Evolutionary conservation across 148 eudicot genomes (phyloP), one percentile per base, ranked within the genome.

Genomic region (Chenopodium suecicum): DNA sequence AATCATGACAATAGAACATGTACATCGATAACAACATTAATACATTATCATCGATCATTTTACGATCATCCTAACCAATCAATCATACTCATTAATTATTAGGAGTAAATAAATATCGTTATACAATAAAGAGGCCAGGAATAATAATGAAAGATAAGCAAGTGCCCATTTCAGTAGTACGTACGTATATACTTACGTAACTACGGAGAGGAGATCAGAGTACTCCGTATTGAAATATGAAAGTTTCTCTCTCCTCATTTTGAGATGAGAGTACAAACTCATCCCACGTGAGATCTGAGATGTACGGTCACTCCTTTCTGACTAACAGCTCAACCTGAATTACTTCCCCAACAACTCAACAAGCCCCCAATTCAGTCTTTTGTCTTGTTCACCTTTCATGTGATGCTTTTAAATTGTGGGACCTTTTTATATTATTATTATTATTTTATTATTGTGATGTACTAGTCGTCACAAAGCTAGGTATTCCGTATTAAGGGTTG

Each of bases 201-300:
- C 41, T 34, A 41, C 7, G 8, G 44, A 41, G 44, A 37, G 44
- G 44, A 37, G 44, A 37, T 32, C 34, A 1, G 3, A 34, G 44
- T 5, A 37, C 44, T 37, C 44, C 44, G 44, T 37, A 37, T 37
- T 41, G 44, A 41, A 41, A 41, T 7, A 41, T 41, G 8, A 41
- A 6, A 6, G 7, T 56, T 56, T 56, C n/a, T 56, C 63, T 56
- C 8, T 56, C 63, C 63, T 56, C 63, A 7, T 56, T 19, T 56
- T 0, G 0, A 37, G 7, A 37, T 34, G 0, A 9, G 58, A 70
- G 84, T 77, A 77, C 84, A 70, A 71, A 47, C 67, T 17, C 65
- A n/a, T 83, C 82, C 76, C 85, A 79, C 79, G 82, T 69, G 73
- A 14, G 73, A 69, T 69, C 73, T 83, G 85, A 79, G 78, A 83